phyloP scores from a whole-genome alignment of 2,329 filamentous ascomycete species.

The Aureobasidium sp. region DNA sequence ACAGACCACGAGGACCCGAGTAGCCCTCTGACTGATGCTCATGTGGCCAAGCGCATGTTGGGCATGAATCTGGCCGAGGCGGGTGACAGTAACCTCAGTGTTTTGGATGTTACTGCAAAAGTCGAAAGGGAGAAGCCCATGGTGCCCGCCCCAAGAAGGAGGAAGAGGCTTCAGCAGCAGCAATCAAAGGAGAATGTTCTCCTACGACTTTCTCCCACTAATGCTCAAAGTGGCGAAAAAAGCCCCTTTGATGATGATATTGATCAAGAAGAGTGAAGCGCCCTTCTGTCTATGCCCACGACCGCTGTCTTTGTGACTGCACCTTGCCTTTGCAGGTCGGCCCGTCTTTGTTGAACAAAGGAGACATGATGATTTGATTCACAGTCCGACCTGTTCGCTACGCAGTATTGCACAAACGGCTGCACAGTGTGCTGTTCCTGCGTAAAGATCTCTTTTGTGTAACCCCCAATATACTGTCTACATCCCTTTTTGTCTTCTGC shows the following conservation, averaged over 20 bases:
- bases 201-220: slow-evolving; percentile 17
- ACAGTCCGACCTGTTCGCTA: not conserved
- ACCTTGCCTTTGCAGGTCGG: slow-evolving; percentile 4
- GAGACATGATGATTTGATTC: not conserved
- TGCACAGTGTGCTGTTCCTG: slow-evolving; percentile 1
- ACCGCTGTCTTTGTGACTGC: not conserved
- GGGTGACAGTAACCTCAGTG: slow-evolving; percentile 66
- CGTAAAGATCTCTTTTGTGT: not conserved
- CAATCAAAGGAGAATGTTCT: slow-evolving; percentile 18
- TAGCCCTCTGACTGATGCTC: slow-evolving; percentile 24
- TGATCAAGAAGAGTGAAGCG: slow-evolving; percentile 16
- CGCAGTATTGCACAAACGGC: not conserved
- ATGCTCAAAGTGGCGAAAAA: slow-evolving; percentile 17
- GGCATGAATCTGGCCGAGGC: slow-evolving; percentile 66
- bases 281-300: slow-evolving; percentile 1
- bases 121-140: slow-evolving; percentile 75
- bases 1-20: slow-evolving; percentile 22
- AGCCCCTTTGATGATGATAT: slow-evolving; percentile 22
- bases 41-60: slow-evolving; percentile 49
- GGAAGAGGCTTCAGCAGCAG: slow-evolving; percentile 30
- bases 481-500: not conserved
- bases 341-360: not conserved
- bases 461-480: not conserved
- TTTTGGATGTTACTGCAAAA: slow-evolving; percentile 61
- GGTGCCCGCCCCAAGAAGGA: slow-evolving; percentile 69